A percentile compares a stretch with the other conserved stretches of the same genome.
Evolutionary conservation across 805 yeast species (phyloP).

Genomic region (Komagataella populi): DNA sequence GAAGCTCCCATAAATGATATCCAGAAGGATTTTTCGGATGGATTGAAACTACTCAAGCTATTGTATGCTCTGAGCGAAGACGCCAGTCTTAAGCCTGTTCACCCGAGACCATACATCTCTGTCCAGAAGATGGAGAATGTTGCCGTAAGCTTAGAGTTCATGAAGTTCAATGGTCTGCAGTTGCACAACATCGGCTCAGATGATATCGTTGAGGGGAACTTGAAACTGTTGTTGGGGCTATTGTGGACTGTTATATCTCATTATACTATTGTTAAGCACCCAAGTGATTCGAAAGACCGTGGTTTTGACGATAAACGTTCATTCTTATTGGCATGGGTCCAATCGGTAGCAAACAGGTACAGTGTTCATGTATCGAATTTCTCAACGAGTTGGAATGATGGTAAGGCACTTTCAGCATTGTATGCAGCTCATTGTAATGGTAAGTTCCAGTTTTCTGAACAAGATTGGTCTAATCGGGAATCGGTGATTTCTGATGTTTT

Average conservation of each 20-base stretch:
- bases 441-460: constrained; percentile 18
- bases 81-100: constrained; percentile 12
- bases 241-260: constrained; percentile 34
- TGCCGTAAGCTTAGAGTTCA: constrained; percentile 25
- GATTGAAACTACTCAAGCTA: constrained; percentile 23
- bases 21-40: constrained; percentile 23
- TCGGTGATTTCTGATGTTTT: constrained; percentile 24
- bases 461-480: constrained; percentile 14
- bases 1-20: constrained; percentile 12
- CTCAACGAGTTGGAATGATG: constrained; percentile 39
- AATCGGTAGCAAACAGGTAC: constrained; percentile 24
- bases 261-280: constrained; percentile 15
- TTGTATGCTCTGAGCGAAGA: constrained; percentile 18
- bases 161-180: constrained; percentile 24
- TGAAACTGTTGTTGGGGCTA: constrained; percentile 31
- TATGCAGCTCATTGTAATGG: constrained; percentile 27
- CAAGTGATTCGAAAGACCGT: background rate
- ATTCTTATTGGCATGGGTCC: constrained; percentile 40
- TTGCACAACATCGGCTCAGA: constrained; percentile 32
- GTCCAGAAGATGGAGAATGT: constrained; percentile 35
- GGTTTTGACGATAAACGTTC: constrained; percentile 15
- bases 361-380: constrained; percentile 31
- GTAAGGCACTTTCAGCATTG: constrained; percentile 34
- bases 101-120: constrained; percentile 23
- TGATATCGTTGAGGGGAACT: constrained; percentile 32